Evolutionary conservation across 331 rosid species (phyloP).

Genomic region (Acacia concinna): DNA sequence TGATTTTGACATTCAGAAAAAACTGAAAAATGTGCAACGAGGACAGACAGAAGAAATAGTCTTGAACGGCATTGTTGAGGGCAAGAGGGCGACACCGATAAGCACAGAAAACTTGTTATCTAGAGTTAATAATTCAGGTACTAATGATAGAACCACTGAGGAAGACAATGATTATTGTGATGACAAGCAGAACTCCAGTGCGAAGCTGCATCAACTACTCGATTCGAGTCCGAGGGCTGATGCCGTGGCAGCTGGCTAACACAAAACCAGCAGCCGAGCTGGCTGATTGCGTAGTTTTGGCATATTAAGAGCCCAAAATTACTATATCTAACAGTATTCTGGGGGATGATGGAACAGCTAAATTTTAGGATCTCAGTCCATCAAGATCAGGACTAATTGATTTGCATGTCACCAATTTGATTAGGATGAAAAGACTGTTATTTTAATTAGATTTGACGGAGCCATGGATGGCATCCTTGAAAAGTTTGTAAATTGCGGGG

Average conservation of each 20-base stretch:
- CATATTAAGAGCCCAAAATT: constrained; percentile 90
- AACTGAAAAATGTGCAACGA: constrained; percentile 54
- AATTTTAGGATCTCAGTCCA: constrained; percentile 47
- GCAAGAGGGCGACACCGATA: constrained; percentile 54
- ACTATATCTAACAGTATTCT: constrained; percentile 71
- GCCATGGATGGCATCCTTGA: constrained; percentile 42
- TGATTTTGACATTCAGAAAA: constrained; percentile 54
- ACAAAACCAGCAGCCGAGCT: constrained; percentile 31
- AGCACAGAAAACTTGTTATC: constrained; percentile 76
- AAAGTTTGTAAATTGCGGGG: constrained; percentile 64
- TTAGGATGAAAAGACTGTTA: constrained; percentile 25
- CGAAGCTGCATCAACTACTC: constrained; percentile 87
- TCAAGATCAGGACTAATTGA: constrained; percentile 53
- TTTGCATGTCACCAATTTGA: constrained; percentile 34
- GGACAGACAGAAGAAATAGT: constrained; percentile 58
- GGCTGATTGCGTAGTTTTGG: constrained; percentile 83
- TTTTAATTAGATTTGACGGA: constrained; percentile 39
- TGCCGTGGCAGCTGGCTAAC: constrained; percentile 87
- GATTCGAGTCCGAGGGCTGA: constrained; percentile 81
- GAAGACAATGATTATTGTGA: constrained; percentile 65
- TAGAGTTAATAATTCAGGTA: constrained; percentile 62
- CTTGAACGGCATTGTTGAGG: constrained; percentile 52
- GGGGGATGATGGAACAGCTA: constrained; percentile 42
- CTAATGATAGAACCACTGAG: constrained; percentile 52
- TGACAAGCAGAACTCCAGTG: constrained; percentile 65